Conservation (phyloP, 768 basidiomycete species). For the Phylloporus arenicola region DNA sequence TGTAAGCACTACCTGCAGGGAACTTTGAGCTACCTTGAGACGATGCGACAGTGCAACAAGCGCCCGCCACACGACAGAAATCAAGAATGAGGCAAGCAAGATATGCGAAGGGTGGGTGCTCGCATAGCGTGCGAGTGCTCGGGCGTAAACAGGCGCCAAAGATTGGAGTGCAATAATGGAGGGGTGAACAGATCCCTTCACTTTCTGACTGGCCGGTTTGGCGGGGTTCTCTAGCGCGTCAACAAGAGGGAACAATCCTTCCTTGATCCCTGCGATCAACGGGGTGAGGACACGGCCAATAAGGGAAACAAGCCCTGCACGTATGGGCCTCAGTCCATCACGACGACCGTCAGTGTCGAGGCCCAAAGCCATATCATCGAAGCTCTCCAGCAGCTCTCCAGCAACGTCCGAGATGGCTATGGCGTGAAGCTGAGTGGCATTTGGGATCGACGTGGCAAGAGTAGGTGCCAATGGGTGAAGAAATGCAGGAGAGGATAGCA, state of each 20-base stretch:
- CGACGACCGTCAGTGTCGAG: constrained; percentile 54
- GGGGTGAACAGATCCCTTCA: constrained; percentile 38
- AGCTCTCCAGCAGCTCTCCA: constrained; percentile 65
- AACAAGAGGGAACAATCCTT: constrained; percentile 55
- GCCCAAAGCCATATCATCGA: constrained; percentile 63
- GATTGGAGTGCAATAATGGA: constrained; percentile 55
- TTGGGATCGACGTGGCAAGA: constrained; percentile 47
- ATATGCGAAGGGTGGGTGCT: constrained; percentile 50
- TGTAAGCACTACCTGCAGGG: constrained; percentile 27
- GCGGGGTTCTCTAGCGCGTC: constrained; percentile 54
- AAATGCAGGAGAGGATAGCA: constrained; percentile 62
- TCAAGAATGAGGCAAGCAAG: constrained; percentile 62
- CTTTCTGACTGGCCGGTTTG: constrained; percentile 17
- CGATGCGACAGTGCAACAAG: constrained; percentile 68
- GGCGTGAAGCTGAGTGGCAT: constrained; percentile 67
- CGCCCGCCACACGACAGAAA: constrained; percentile 69
- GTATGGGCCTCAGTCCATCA: constrained; percentile 63
- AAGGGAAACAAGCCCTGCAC: constrained; percentile 67
- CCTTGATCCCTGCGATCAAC: constrained; percentile 54
- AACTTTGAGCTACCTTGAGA: constrained; percentile 39
- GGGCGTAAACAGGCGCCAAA: constrained; percentile 58
- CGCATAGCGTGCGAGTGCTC: constrained; percentile 53
- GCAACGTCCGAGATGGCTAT: constrained; percentile 64
- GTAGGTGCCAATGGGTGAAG: constrained; percentile 46
- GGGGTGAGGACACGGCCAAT: constrained; percentile 64